phyloP scores from a whole-genome alignment of 1,284 basidiomycete species.

The Ustilago esculenta region DNA sequence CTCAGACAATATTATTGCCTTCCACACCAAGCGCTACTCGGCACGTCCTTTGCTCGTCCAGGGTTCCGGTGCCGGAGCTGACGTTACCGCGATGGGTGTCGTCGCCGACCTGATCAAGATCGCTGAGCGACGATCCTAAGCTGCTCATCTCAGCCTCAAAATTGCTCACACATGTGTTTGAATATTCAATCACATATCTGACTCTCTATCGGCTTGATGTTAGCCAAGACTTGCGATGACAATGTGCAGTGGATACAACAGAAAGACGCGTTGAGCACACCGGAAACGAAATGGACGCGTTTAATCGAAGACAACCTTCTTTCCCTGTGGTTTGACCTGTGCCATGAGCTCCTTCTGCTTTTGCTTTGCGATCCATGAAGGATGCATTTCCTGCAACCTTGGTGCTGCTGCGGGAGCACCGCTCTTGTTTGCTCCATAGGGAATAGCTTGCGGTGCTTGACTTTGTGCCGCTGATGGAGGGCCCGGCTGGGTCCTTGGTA shows the following conservation, averaged over 20 bases:
- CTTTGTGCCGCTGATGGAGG: neutral
- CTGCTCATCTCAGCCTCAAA: neutral
- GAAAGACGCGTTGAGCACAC: too few relatives aligned
- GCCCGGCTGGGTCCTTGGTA: neutral
- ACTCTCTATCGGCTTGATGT: too few relatives aligned
- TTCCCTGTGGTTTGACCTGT: conserved; percentile 47
- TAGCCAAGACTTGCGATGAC: too few relatives aligned
- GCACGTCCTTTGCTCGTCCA: conserved; percentile 81
- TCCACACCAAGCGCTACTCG: conserved; percentile 86
- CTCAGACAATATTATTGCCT: conserved; percentile 97
- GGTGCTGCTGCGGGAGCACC: neutral
- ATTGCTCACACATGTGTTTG: too few relatives aligned
- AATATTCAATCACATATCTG: too few relatives aligned
- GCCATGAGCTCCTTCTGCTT: conserved; percentile 57
- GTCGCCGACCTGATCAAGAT: conserved; percentile 75
- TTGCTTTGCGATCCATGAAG: conserved; percentile 61
- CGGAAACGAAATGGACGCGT: too few relatives aligned
- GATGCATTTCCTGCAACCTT: conserved; percentile 52
- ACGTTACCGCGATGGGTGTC: conserved; percentile 98
- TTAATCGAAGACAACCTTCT: conserved; percentile 60
- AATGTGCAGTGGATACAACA: too few relatives aligned
- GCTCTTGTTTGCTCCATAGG: neutral
- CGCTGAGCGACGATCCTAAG: conserved; percentile 61
- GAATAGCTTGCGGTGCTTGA: neutral
- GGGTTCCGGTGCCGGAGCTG: conserved; percentile 93